Conservation (phyloP, 768 basidiomycete species). For the Mycena olivaceomarginata region DNA sequence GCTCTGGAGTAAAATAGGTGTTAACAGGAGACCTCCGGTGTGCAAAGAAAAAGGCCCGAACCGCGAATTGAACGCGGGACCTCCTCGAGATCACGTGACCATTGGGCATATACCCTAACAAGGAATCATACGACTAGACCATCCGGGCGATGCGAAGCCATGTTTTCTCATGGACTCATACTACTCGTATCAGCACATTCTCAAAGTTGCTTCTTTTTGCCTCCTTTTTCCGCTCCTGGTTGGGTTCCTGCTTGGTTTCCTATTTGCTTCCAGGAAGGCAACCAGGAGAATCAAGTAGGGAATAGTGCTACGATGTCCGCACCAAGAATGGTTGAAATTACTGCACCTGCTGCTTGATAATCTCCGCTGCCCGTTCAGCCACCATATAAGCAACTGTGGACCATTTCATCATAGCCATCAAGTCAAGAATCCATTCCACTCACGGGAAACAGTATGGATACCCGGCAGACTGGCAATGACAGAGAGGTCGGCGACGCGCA, state of each 20-base stretch:
- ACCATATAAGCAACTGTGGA: slow-evolving; percentile 34
- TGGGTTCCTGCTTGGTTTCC: too few relatives aligned
- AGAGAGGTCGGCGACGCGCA: slow-evolving; percentile 64
- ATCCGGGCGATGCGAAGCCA: slow-evolving; percentile 44
- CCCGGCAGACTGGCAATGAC: slow-evolving; percentile 56
- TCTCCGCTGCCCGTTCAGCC: slow-evolving; percentile 36
- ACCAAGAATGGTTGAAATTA: not conserved
- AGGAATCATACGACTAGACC: slow-evolving; percentile 67
- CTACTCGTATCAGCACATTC: too few relatives aligned
- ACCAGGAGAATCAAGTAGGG: too few relatives aligned
- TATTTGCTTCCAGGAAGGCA: too few relatives aligned
- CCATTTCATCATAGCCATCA: not conserved
- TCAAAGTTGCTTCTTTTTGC: too few relatives aligned
- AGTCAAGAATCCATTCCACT: not conserved
- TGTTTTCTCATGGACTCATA: too few relatives aligned
- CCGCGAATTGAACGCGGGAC: slow-evolving; percentile 80
- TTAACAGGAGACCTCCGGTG: too few relatives aligned
- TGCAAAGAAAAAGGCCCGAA: slow-evolving; percentile 62
- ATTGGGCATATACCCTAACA: slow-evolving; percentile 54
- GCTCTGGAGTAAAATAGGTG: too few relatives aligned
- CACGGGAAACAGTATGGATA: slow-evolving; percentile 49
- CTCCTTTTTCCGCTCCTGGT: too few relatives aligned
- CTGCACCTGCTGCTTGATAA: slow-evolving; percentile 15
- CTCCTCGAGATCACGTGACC: slow-evolving; percentile 62
- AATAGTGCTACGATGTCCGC: too few relatives aligned